phyloP scores from a whole-genome alignment of 495 filamentous ascomycete species.

The Amorphotheca resinae region DNA sequence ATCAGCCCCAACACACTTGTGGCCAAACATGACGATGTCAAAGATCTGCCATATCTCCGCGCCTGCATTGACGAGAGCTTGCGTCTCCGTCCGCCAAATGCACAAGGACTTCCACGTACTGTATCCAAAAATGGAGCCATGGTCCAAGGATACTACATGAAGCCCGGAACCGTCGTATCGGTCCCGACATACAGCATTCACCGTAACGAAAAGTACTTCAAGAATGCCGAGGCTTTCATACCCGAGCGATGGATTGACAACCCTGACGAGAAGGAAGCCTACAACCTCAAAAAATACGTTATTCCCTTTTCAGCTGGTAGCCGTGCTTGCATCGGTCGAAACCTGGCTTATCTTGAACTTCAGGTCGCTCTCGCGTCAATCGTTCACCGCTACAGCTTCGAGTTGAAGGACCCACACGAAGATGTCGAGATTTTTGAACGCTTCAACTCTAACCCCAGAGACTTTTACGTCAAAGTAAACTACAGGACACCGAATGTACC shows the following conservation, averaged over 20 bases:
- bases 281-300: neutral
- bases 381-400: neutral
- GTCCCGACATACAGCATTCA: constrained; percentile 1
- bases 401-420: neutral
- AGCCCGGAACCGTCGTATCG: neutral
- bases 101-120: neutral
- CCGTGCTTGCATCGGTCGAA: neutral
- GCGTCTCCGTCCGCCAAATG: neutral
- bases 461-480: no score
- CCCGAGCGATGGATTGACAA: neutral
- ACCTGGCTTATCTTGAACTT: neutral
- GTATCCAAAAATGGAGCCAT: neutral
- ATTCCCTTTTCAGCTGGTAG: neutral
- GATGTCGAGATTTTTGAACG: neutral
- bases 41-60: neutral
- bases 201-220: neutral
- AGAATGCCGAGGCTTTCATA: neutral
- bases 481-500: no score
- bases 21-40: neutral
- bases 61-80: neutral
- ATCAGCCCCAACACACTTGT: neutral
- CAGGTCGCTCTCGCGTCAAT: neutral
- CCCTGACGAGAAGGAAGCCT: neutral
- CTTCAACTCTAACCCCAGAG: neutral
- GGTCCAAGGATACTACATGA: neutral